phyloP scores from a whole-genome alignment of 140 eudicot genomes.

The Senecio squalidus region DNA sequence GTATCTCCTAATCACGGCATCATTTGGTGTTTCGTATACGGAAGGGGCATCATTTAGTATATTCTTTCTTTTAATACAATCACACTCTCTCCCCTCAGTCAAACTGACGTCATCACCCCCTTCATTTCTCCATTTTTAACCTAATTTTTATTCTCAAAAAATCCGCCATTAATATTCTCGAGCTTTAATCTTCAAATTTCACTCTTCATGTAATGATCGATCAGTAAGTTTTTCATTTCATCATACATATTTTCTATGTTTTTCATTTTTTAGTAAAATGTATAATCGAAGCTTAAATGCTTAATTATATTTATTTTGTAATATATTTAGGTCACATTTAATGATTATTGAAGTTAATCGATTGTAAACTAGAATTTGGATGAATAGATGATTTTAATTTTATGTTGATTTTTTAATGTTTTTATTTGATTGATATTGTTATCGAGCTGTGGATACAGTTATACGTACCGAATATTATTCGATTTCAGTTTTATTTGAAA shows the following conservation, averaged over 20 bases:
- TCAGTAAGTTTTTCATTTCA: conserved; percentile 15
- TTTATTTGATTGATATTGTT: too few relatives aligned
- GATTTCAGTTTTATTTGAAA: too few relatives aligned
- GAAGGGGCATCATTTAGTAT: too few relatives aligned
- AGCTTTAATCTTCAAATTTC: conserved; percentile 19
- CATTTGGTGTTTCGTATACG: too few relatives aligned
- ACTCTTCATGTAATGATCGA: conserved; percentile 23
- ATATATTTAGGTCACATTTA: not conserved
- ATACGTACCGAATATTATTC: too few relatives aligned
- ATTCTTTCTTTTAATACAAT: conserved; percentile 11
- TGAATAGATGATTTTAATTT: too few relatives aligned
- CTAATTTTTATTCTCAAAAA: conserved; percentile 21
- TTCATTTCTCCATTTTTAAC: conserved; percentile 34
- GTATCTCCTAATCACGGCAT: too few relatives aligned
- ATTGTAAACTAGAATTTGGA: not conserved
- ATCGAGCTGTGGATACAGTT: too few relatives aligned
- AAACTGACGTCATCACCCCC: conserved; percentile 31
- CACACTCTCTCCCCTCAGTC: not conserved
- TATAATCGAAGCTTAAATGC: conserved; percentile 12
- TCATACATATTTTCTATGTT: not conserved
- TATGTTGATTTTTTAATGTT: too few relatives aligned
- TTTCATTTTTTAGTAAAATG: conserved; percentile 5
- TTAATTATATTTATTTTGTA: conserved; percentile 1
- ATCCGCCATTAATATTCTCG: conserved; percentile 46
- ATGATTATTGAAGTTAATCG: not conserved